Conservation (phyloP, 176 grass and related monocot species). For the Bolboschoenus planiculmis region DNA sequence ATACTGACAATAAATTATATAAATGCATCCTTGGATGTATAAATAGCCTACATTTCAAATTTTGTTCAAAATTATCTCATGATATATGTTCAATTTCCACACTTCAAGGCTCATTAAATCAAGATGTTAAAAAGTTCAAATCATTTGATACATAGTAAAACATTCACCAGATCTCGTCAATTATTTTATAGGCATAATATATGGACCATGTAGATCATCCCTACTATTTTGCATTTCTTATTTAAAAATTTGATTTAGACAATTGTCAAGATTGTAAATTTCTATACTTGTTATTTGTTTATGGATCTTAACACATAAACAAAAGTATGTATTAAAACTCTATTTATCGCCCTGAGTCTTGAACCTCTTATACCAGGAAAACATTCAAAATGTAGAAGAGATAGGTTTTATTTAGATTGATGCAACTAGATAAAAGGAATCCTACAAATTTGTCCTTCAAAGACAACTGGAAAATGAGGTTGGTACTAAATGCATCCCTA, state of each 20-base stretch:
- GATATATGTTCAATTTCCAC: too few relatives aligned
- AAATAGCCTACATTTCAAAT: constrained; percentile 5
- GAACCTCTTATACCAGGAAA: not conserved
- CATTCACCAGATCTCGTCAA: not conserved
- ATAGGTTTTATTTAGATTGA: not conserved
- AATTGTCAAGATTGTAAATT: not conserved
- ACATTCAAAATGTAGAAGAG: not conserved
- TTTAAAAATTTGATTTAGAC: not conserved
- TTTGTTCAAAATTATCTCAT: not conserved
- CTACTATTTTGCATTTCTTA: not conserved
- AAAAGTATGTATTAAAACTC: not conserved
- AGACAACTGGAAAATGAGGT: not conserved
- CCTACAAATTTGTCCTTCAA: not conserved
- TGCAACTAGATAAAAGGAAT: not conserved
- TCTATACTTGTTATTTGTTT: not conserved
- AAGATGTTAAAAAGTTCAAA: not conserved
- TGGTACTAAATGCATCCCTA: not conserved
- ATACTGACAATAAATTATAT: not conserved
- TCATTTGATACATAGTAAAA: not conserved
- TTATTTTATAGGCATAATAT: not conserved
- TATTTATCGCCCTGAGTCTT: not conserved
- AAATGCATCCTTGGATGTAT: not conserved
- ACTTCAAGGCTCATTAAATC: not conserved
- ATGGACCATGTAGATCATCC: not conserved
- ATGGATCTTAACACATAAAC: not conserved